Evolutionary conservation across 305 asterid genomes (phyloP), one percentile per base, ranked within the genome.

Genomic region (Petunia hybrid): DNA sequence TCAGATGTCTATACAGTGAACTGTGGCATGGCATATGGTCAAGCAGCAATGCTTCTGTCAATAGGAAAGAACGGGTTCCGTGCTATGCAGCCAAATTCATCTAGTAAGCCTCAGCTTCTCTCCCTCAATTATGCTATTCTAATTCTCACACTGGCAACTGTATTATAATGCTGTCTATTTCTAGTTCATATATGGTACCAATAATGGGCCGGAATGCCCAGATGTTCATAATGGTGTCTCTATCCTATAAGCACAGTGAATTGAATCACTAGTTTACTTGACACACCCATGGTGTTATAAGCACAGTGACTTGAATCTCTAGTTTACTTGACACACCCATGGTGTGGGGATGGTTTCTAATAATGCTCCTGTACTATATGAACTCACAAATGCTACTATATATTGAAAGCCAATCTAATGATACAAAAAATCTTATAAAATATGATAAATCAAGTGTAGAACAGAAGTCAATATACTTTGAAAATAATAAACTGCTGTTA

Each of bases 11-110:
- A 92, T 86, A 96, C 99, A 13, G 90, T 96, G 82, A 96, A 96
- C 77, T 85, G 89, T 80, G 97, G 93, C 70, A 86, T 87, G 98
- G 98, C 99, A 14, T 89, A 82, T 78, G 99, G 99, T 84, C 99
- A 96, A 92, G 99, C 99, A 43, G 99, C 95, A 69, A 93, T 96
- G 98, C 98, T 96, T 87, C 85, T 96, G 45, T 81, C 97, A 80
- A 89, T 91, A 82, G 99, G 99, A 85, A 83, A 88, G 59, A 93
- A 89, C 84, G 99, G 99, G 39, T 81, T 86, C 83, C 99, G 98
- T 63, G 98, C 89, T 66, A 36, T 92, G 78, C 97, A 85, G 89
- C 97, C 98, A 60, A 85, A 88, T 83, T 82, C 95, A 74, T 89
- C 93, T 76, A 96, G 99, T 96, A 92, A 91, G 94, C 84, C 89